Evolutionary conservation across 2,329 filamentous ascomycete genomes (phyloP), one percentile per base, ranked within the genome.

Genomic region (Ustulina deusta): DNA sequence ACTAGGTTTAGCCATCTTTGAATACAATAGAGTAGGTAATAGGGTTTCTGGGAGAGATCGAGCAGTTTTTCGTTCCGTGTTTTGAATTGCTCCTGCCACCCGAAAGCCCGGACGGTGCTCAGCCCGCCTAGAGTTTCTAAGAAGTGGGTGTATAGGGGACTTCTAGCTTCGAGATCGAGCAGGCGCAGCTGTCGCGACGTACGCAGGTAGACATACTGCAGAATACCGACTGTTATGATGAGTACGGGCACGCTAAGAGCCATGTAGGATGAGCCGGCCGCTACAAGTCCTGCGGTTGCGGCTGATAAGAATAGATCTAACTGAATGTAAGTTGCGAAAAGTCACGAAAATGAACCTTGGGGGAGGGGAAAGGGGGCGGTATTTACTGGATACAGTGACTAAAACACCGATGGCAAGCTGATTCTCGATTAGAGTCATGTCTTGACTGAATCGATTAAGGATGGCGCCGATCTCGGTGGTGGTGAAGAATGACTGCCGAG

Each of bases 1-100:
- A 54, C 58, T 15, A 61, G 17, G 13, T 52, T 52, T 4, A 61
- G 22, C 46, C 58, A 61, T 40, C 36, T 38, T 29, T 61, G 58
- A 10, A 61, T 22, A 22, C 34, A 52, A 15, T 29, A 40, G 15
- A 61, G 34, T 3, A 42, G n/a, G 25, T 52, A 61, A 10, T 38
- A 32, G 15, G 58, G 34, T 17, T 25, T n/a, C 17, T 61, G 58
- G 6, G 44, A 52, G 1, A 22, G 1, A 22, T 61, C 48, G 9
- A 61, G 22, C 17, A 25, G 22, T 17, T 3, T 13, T 17, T 29
- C 2, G 29, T 29, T 40, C 46, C 9, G 22, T 17, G 13, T n/a
- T 7, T 22, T 27, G 22, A 9, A 42, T 17, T 34, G 34, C 1
- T 15, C 17, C 22, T 52, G 48, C 58, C 58, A 60, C 3, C 57